phyloP scores from a whole-genome alignment of 73 alveolate genomes.

The Effrenium voratum region DNA sequence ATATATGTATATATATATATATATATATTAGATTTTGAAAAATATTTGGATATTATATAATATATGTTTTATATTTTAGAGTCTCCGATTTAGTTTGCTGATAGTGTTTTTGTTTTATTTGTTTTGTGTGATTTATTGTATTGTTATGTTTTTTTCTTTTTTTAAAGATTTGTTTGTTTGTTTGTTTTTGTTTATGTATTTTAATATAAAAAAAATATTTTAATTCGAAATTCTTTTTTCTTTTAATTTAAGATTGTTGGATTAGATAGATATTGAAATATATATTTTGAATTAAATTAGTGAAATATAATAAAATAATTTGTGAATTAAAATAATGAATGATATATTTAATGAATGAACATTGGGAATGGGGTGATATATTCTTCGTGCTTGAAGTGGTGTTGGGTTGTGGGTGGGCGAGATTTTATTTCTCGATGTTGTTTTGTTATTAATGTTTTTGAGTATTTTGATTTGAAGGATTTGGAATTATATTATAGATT shows the following conservation, averaged over 20 bases:
- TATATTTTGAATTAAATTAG: not conserved
- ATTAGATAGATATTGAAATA: not conserved
- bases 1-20: too few relatives aligned
- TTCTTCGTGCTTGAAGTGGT: too few relatives aligned
- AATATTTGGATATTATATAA: not conserved
- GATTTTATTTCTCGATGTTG: too few relatives aligned
- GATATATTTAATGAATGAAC: too few relatives aligned
- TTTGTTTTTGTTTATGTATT: not conserved
- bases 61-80: not conserved
- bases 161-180: not conserved
- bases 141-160: too few relatives aligned
- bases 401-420: too few relatives aligned
- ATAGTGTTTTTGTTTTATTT: not conserved
- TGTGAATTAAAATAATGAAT: not conserved
- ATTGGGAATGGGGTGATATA: too few relatives aligned
- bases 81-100: not conserved
- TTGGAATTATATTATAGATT: too few relatives aligned
- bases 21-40: not conserved
- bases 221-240: not conserved
- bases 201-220: not conserved
- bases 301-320: not conserved
- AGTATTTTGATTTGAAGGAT: too few relatives aligned
- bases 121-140: not conserved
- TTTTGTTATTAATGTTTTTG: too few relatives aligned
- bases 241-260: not conserved